Conservation (phyloP, 1,139 yeast genomes). For the Pichia sp. region DNA sequence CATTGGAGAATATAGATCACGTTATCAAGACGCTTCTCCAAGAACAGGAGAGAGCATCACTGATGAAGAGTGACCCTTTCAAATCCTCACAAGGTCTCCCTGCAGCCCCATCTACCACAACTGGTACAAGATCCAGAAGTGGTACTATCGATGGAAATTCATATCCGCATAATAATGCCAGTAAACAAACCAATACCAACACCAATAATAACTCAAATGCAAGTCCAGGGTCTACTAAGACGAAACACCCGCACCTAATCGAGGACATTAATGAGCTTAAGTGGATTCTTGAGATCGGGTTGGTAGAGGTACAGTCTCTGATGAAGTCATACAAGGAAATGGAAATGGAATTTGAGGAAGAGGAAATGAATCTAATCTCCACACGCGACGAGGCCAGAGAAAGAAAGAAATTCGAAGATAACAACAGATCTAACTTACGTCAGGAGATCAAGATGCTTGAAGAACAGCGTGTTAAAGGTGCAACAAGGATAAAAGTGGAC, state of each 20-base stretch:
- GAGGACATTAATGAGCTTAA: conserved; percentile 43
- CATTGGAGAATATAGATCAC: conserved; percentile 25
- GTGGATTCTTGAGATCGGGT: conserved; percentile 40
- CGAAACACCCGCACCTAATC: conserved; percentile 23
- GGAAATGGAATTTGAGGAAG: conserved; percentile 35
- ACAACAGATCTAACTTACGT: conserved; percentile 38
- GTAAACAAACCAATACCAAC: conserved; percentile 4
- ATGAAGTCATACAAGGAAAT: conserved; percentile 33
- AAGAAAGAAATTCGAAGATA: conserved; percentile 41
- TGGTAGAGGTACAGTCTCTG: conserved; percentile 40
- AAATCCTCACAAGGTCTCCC: neutral
- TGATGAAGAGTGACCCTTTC: conserved; percentile 5
- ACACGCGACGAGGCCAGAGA: conserved; percentile 38
- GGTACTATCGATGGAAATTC: conserved; percentile 26
- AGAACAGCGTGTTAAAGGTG: conserved; percentile 30
- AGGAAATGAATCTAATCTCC: conserved; percentile 31
- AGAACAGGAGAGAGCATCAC: conserved; percentile 16
- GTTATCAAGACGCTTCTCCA: conserved; percentile 22
- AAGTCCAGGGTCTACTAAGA: conserved; percentile 2
- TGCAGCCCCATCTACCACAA: too few species aligned
- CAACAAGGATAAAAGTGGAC: conserved; percentile 27
- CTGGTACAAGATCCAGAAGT: conserved; percentile 25
- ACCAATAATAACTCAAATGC: neutral
- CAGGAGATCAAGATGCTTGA: conserved; percentile 45
- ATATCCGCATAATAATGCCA: neutral